phyloP scores from a whole-genome alignment of 2,329 filamentous ascomycete genomes.

The Xylaria multiplex region DNA sequence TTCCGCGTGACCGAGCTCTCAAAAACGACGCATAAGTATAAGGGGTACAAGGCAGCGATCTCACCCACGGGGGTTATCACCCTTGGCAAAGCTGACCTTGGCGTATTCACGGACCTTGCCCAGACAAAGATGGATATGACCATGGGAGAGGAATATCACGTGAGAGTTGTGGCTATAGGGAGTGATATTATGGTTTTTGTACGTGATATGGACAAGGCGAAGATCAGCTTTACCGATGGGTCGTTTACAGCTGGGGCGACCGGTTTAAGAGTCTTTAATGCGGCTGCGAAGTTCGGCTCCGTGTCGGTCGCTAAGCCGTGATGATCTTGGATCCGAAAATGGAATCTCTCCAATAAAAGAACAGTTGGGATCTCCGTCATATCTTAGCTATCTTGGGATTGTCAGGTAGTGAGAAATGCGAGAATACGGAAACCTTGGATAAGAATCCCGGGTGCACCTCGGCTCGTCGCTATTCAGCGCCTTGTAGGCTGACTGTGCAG shows the following conservation, averaged over 20 bases:
- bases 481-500: too few relatives aligned
- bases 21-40: constrained; percentile 31
- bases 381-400: neutral
- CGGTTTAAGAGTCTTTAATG: constrained; percentile 41
- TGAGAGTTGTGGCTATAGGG: constrained; percentile 44
- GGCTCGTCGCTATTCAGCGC: too few relatives aligned
- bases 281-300: constrained; percentile 40
- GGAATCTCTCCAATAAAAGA: neutral
- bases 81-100: constrained; percentile 26
- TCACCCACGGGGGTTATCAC: constrained; percentile 27
- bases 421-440: neutral
- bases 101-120: constrained; percentile 22
- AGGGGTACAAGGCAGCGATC: constrained; percentile 29
- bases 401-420: neutral
- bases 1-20: constrained; percentile 49
- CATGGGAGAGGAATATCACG: constrained; percentile 39
- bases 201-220: constrained; percentile 38
- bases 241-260: constrained; percentile 41
- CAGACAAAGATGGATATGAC: constrained; percentile 27
- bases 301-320: constrained; percentile 44
- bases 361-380: neutral
- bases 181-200: constrained; percentile 45
- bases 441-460: too few relatives aligned
- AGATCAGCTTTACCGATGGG: constrained; percentile 39
- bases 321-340: neutral